phyloP scores from a whole-genome alignment of 352 stramenopile species.

The Thalassiosira mediterranea region DNA sequence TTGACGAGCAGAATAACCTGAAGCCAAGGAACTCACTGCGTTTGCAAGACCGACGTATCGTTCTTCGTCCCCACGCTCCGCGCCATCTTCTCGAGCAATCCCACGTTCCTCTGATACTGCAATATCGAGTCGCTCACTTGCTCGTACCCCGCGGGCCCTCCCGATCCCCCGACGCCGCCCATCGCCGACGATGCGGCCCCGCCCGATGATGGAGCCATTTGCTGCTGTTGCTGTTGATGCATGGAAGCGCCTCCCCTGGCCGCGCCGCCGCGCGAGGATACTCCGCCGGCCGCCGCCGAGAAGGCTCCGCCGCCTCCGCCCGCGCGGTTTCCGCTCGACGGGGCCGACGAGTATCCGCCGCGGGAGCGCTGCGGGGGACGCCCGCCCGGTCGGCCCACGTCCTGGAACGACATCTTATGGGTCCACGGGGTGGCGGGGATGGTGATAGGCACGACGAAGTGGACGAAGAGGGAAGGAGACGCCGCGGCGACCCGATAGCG shows the following conservation, averaged over 20 bases:
- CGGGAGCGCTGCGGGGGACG: conserved; percentile 11
- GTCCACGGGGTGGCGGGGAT: no score
- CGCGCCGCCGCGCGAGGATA: not conserved
- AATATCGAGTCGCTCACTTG: conserved; percentile 71
- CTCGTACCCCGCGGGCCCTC: conserved; percentile 21
- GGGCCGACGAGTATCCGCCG: conserved; percentile 8
- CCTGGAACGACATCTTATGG: conserved; percentile 83
- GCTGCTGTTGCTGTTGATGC: not conserved
- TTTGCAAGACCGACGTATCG: conserved; percentile 57
- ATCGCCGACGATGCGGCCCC: not conserved
- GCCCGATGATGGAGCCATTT: not conserved
- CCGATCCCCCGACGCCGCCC: not conserved
- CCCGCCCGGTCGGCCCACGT: conserved; percentile 56
- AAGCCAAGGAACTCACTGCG: conserved; percentile 51
- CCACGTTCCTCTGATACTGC: conserved; percentile 82
- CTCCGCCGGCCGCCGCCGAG: conserved; percentile 16
- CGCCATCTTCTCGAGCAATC: conserved; percentile 77
- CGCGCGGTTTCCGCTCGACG: not conserved
- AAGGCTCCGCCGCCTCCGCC: conserved; percentile 9
- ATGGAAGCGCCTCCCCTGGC: not conserved
- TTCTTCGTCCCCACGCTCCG: conserved; percentile 45
- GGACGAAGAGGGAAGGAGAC: no score
- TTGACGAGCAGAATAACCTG: not conserved
- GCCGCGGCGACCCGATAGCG: no score
- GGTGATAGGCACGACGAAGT: no score